phyloP scores from a whole-genome alignment of 768 basidiomycete genomes.

The Termitomyces sp. region DNA sequence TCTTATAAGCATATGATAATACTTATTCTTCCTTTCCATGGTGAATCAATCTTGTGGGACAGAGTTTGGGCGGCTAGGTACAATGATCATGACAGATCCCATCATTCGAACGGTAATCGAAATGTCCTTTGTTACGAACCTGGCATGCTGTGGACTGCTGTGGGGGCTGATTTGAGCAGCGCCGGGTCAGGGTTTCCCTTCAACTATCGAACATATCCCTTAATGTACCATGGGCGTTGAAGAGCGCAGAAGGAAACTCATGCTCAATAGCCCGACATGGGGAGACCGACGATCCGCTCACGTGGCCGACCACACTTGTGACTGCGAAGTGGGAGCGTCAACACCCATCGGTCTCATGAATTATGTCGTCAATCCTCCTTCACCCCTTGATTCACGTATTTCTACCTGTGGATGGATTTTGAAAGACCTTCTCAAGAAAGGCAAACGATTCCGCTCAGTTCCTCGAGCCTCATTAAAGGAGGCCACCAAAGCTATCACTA shows the following conservation, averaged over 20 bases:
- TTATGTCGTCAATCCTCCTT: neutral
- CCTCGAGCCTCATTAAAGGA: slow-evolving; percentile 28
- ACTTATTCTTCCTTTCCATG: too few relatives aligned
- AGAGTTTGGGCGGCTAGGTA: too few relatives aligned
- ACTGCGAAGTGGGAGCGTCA: neutral
- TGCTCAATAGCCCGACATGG: slow-evolving; percentile 12
- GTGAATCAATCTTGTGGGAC: too few relatives aligned
- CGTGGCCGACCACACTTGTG: slow-evolving; percentile 6
- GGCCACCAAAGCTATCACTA: slow-evolving; percentile 28
- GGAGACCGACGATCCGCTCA: slow-evolving; percentile 14
- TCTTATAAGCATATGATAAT: too few relatives aligned
- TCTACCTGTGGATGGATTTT: slow-evolving; percentile 42
- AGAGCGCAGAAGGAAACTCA: slow-evolving; percentile 16
- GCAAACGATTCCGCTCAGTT: slow-evolving; percentile 22
- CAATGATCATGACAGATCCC: neutral
- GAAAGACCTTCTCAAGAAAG: slow-evolving; percentile 16
- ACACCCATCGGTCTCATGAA: slow-evolving; percentile 9
- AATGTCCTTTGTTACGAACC: neutral
- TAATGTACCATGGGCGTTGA: slow-evolving; percentile 14
- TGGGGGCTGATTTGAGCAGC: neutral
- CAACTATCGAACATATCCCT: neutral
- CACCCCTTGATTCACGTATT: neutral
- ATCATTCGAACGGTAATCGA: neutral
- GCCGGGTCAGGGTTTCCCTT: neutral
- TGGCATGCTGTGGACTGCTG: neutral